These are phyloP conservation scores for Pseudodiploospora longispora DNA, from an alignment of 2,329 filamentous ascomycete genomes.

Conservation along the genomic window DNA sequence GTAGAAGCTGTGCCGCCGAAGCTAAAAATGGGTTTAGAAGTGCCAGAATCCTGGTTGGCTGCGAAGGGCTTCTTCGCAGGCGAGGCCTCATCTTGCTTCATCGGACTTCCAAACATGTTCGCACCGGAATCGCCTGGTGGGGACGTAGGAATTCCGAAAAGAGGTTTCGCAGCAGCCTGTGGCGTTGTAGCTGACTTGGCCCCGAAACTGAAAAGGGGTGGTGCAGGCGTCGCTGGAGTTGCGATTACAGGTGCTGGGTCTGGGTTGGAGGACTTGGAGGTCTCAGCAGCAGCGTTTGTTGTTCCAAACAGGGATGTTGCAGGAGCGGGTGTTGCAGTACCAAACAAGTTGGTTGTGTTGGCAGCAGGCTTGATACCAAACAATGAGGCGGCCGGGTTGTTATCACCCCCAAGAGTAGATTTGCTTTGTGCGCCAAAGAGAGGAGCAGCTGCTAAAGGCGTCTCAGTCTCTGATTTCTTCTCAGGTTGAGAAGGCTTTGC, in stretches of 20 bases:
- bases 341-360: conserved; percentile 9
- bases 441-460: conserved; percentile 10
- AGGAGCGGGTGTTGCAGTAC: conserved; percentile 5
- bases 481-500: conserved; percentile 21
- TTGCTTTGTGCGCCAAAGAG: conserved; percentile 7
- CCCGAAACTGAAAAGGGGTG: conserved; percentile 28
- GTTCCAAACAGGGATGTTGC: conserved; percentile 25
- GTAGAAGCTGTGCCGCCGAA: conserved; percentile 18
- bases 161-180: conserved; percentile 23
- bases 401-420: background rate
- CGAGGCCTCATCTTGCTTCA: conserved; percentile 35
- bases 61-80: conserved; percentile 28
- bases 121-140: conserved; percentile 18
- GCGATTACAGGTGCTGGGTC: background rate
- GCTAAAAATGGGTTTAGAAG: conserved; percentile 25
- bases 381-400: conserved; percentile 6
- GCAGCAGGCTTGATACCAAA: conserved; percentile 9
- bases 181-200: conserved; percentile 20
- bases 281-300: conserved; percentile 5
- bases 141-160: conserved; percentile 31
- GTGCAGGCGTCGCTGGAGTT: conserved; percentile 10
- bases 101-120: conserved; percentile 33
- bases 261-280: conserved; percentile 11
- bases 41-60: conserved; percentile 12
- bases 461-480: conserved; percentile 19